phyloP scores from a whole-genome alignment of 495 filamentous ascomycete genomes.

The Podospora anserina region DNA sequence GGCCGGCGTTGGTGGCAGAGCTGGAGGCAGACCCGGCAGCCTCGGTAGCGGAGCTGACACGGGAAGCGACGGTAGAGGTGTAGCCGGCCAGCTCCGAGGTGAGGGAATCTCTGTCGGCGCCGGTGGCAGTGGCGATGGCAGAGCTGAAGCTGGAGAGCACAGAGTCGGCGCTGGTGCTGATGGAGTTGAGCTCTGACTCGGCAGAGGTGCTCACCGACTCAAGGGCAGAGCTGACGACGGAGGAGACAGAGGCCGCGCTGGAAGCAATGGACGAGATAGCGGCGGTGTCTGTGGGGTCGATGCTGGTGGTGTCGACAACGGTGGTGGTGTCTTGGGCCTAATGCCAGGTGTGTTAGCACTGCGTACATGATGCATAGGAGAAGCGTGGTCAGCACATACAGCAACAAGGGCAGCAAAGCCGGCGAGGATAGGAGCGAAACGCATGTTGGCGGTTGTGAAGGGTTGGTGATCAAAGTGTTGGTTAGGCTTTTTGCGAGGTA shows the following conservation, averaged over 20 bases:
- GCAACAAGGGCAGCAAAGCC: constrained; percentile 27
- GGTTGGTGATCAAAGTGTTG: neutral
- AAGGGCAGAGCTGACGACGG: constrained; percentile 20
- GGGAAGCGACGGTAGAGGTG: constrained; percentile 19
- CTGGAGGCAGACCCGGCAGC: constrained; percentile 13
- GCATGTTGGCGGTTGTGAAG: constrained; percentile 25
- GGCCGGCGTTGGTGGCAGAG: constrained; percentile 9
- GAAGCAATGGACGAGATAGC: constrained; percentile 24
- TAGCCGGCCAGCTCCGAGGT: constrained; percentile 21
- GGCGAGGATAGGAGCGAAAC: constrained; percentile 26
- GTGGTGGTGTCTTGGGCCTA: constrained; percentile 27
- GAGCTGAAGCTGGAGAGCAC: constrained; percentile 20
- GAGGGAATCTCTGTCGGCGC: constrained; percentile 22
- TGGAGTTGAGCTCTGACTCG: constrained; percentile 19
- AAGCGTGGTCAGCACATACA: constrained; percentile 17
- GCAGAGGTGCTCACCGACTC: constrained; percentile 20
- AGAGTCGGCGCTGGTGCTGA: constrained; percentile 24
- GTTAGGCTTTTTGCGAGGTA: neutral
- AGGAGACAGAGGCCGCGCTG: constrained; percentile 14
- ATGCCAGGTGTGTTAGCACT: neutral
- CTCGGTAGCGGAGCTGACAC: constrained; percentile 17
- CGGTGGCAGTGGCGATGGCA: constrained; percentile 29
- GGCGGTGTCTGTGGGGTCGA: constrained; percentile 9
- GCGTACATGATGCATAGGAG: neutral
- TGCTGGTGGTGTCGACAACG: constrained; percentile 9